Evolutionary conservation across 1,284 basidiomycete species (phyloP).

Genomic region (Anthracocystis walkeri): DNA sequence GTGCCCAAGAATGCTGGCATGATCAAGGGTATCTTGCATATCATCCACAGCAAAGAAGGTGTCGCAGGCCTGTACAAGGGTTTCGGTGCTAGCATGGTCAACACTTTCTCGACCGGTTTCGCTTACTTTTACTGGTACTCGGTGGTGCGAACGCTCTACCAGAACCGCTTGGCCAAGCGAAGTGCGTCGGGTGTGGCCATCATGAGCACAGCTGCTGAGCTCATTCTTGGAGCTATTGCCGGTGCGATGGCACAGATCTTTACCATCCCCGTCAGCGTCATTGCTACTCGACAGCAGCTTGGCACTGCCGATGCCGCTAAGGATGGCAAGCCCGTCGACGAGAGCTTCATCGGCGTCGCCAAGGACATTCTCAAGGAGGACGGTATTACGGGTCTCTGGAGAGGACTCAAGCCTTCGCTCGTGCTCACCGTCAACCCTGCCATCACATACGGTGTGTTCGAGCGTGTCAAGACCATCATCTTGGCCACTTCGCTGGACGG

Average conservation of each 20-base stretch:
- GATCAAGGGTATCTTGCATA: constrained; percentile 63
- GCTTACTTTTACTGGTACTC: constrained; percentile 99
- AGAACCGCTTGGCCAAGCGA: constrained; percentile 52
- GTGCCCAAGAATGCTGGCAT: constrained; percentile 61
- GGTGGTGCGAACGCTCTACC: constrained; percentile 83
- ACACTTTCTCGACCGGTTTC: constrained; percentile 95
- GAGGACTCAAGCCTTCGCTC: constrained; percentile 89
- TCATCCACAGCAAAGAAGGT: constrained; percentile 63
- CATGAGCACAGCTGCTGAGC: constrained; percentile 68
- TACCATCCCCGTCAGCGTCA: constrained; percentile 96
- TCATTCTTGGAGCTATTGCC: constrained; percentile 88
- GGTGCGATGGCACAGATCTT: constrained; percentile 96
- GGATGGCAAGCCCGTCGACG: constrained; percentile 69
- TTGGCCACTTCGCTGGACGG: constrained; percentile 73
- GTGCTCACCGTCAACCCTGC: constrained; percentile 94
- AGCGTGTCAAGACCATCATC: constrained; percentile 79
- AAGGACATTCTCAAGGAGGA: constrained; percentile 91
- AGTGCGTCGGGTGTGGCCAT: constrained; percentile 42
- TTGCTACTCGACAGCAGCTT: constrained; percentile 93
- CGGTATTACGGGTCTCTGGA: constrained; percentile 91
- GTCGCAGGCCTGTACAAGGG: constrained; percentile 85
- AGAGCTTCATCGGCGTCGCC: constrained; percentile 79
- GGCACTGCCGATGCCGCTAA: constrained; percentile 42
- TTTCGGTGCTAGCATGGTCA: constrained; percentile 97
- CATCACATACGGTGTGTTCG: constrained; percentile 96